A percentile compares a stretch with the other conserved stretches of the same genome.
phyloP scores from a whole-genome alignment of 2,329 filamentous ascomycete species.

The Paecilomyces sp. region DNA sequence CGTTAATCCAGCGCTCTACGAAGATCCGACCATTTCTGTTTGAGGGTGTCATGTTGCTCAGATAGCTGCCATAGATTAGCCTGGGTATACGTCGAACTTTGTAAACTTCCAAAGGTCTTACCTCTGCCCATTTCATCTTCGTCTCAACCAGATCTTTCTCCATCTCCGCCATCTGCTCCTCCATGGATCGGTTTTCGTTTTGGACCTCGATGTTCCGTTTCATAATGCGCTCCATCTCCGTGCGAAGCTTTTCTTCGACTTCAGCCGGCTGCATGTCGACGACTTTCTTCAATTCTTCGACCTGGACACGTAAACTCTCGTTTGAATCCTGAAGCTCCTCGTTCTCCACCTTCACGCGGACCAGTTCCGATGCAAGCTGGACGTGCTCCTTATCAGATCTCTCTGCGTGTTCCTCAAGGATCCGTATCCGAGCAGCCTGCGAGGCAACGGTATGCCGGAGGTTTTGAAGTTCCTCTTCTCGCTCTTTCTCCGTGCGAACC shows the following conservation, averaged over 20 bases:
- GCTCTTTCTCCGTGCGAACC: constrained; percentile 70
- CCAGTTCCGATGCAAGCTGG: constrained; percentile 80
- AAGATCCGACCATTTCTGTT: constrained; percentile 70
- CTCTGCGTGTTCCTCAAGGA: constrained; percentile 80
- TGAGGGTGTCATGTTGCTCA: constrained; percentile 60
- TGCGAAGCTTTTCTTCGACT: constrained; percentile 71
- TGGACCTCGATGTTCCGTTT: constrained; percentile 88
- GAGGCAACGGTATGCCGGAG: constrained; percentile 61
- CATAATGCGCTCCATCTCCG: constrained; percentile 88
- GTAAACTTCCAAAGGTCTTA: constrained; percentile 41
- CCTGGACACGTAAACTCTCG: constrained; percentile 77
- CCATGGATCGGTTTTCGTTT: constrained; percentile 79
- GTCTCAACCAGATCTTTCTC: constrained; percentile 87
- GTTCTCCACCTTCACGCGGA: constrained; percentile 88
- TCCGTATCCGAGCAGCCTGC: constrained; percentile 69
- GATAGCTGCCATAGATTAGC: constrained; percentile 52
- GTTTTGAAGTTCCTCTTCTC: constrained; percentile 71
- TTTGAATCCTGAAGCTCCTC: constrained; percentile 84
- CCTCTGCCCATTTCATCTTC: constrained; percentile 94
- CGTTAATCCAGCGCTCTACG: constrained; percentile 46
- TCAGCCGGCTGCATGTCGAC: constrained; percentile 87
- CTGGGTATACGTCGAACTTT: constrained; percentile 2
- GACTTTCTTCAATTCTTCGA: constrained; percentile 74
- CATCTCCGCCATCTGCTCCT: constrained; percentile 85
- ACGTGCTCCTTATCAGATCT: constrained; percentile 87